These are phyloP conservation scores for Geotrichum europaeum DNA, from an alignment of 1,139 yeast species.

Conservation along the genomic window DNA sequence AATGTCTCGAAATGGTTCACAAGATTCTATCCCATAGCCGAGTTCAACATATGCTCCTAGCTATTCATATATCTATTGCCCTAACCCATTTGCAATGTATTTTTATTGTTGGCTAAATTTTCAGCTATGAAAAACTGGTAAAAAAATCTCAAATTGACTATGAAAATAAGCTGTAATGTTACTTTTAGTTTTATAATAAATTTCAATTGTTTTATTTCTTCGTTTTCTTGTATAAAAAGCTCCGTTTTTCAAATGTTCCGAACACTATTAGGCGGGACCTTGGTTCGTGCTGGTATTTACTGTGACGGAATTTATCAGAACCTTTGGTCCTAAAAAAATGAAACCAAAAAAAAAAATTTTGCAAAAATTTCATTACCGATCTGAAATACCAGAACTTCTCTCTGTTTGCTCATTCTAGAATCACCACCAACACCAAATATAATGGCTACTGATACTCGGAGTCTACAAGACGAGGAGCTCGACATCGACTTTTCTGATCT, in stretches of 20 bases:
- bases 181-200: neutral
- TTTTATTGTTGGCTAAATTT: neutral
- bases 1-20: neutral
- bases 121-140: neutral
- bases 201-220: neutral
- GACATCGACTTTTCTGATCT: slow-evolving; percentile 77
- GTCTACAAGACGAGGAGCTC: slow-evolving; percentile 15
- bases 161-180: neutral
- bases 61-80: neutral
- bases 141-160: neutral
- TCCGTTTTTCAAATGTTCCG: neutral
- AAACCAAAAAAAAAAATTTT: slow-evolving; percentile 2
- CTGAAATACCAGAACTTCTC: slow-evolving; percentile 3
- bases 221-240: neutral
- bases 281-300: neutral
- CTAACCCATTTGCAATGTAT: neutral
- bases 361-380: slow-evolving; percentile 13
- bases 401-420: neutral
- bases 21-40: neutral
- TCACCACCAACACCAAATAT: neutral
- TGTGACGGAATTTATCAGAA: neutral
- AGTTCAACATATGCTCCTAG: neutral
- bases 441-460: slow-evolving; percentile 13
- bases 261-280: neutral
- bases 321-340: neutral